Percentiles rank a stretch among this genome's conserved stretches.
Evolutionary conservation across 1,284 basidiomycete species (phyloP).

Genomic region (Trichosporon coremiiforme): DNA sequence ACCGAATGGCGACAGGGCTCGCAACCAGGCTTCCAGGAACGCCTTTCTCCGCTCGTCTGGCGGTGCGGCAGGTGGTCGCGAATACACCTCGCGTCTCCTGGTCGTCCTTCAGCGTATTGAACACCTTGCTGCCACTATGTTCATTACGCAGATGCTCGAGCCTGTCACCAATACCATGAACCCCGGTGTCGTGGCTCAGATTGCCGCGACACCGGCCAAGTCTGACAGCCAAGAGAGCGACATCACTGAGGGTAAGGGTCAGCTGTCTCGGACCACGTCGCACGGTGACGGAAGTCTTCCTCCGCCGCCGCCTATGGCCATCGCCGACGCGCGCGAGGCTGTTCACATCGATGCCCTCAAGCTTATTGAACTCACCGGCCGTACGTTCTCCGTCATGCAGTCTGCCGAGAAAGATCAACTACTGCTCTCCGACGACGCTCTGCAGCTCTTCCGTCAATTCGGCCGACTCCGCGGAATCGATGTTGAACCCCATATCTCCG

Average conservation of each 20-base stretch:
- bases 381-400: constrained; percentile 81
- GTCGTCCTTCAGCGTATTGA: constrained; percentile 90
- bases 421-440: constrained; percentile 72
- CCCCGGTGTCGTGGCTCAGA: constrained; percentile 52
- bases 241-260: constrained; percentile 10
- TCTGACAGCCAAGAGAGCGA: background rate
- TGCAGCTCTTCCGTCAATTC: constrained; percentile 75
- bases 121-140: constrained; percentile 67
- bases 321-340: background rate
- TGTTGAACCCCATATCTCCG: constrained; percentile 65
- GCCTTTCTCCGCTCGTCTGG: constrained; percentile 25
- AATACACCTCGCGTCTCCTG: constrained; percentile 61
- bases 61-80: constrained; percentile 44
- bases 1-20: constrained; percentile 22
- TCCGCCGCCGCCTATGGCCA: background rate
- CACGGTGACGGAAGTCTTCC: background rate
- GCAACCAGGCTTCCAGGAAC: constrained; percentile 39
- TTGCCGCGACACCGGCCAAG: constrained; percentile 65
- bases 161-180: constrained; percentile 34
- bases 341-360: constrained; percentile 69
- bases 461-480: constrained; percentile 71
- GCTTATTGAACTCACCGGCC: constrained; percentile 82
- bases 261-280: background rate
- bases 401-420: constrained; percentile 71
- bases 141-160: constrained; percentile 60